Evolutionary conservation across 1,284 basidiomycete genomes (phyloP), one percentile per base, ranked within the genome.

Genomic region (Exsudoporus floridanus): DNA sequence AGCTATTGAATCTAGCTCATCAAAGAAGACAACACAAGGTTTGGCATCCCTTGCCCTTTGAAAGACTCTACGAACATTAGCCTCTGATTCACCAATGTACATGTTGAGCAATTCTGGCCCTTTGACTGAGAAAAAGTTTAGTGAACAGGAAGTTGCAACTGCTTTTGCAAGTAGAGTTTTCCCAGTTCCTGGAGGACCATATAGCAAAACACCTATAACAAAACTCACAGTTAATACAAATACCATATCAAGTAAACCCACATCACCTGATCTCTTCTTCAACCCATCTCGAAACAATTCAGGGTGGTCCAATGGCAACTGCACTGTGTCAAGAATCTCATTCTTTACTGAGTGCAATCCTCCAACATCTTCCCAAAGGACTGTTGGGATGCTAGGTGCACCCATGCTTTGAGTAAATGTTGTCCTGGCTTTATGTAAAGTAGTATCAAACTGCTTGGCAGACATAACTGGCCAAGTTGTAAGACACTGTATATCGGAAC

Each of bases 31-130:
- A 39, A 99, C 90, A 66, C 93, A 95, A 6, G 93, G 93, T 45
- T 83, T 84, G 0, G 93, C 93, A 72, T 94, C 92, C 47, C 93
- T 78, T 12, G 97, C 97, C 19, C 87, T 83, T 63, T 93, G 89
- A 68, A 99, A 99, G 1, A 99, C 85, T 7, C 88, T 79, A 12
- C 97, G 86, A 33, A 99, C 92, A 65, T 96, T 95, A 33, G 94
- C 92, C 70, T 99, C 97, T 7, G 94, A 97, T 76, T 99, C 96
- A 59, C 96, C 96, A 63, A 99, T 98, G 71, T 98, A 98, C 84
- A 98, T 97, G 70, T 97, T 97, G 39, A 96, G 82, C 30, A 99
- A 78, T 65, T 98, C 95, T 1, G 96, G 96, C 0, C 96, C 96
- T 69, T 98, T 98, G 66, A 99, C 89, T n/a, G 90, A 93, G 69